A percentile compares a stretch with the other conserved stretches of the same genome.
Evolutionary conservation across 805 yeast species (phyloP).

Genomic region (Kodamaea lidongshanica): DNA sequence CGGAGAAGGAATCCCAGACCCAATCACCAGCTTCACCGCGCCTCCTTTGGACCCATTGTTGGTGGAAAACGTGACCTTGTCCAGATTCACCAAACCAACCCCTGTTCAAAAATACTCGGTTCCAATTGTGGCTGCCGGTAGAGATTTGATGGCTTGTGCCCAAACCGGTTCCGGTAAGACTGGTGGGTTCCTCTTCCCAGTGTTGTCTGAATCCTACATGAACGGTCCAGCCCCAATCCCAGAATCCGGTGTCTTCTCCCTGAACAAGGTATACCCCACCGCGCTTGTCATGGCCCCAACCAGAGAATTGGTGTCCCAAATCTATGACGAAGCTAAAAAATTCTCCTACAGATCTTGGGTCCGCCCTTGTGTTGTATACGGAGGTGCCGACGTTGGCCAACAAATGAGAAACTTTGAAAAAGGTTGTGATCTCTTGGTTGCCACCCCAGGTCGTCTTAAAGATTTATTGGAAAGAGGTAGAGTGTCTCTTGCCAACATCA

Average conservation of each 20-base stretch:
- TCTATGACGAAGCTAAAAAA: constrained; percentile 91
- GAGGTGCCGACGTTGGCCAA: constrained; percentile 91
- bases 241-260: constrained; percentile 45
- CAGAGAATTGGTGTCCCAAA: constrained; percentile 97
- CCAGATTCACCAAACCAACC: constrained; percentile 93
- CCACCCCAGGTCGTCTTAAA: constrained; percentile 98
- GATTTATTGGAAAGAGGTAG: constrained; percentile 94
- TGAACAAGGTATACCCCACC: constrained; percentile 86
- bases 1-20: constrained; percentile 92
- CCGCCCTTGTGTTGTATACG: constrained; percentile 90
- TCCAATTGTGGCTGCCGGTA: constrained; percentile 81
- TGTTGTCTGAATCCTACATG: constrained; percentile 81
- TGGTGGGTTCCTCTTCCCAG: constrained; percentile 99
- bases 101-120: constrained; percentile 94
- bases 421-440: constrained; percentile 95
- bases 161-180: constrained; percentile 99
- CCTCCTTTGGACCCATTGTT: constrained; percentile 88
- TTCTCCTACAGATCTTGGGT: constrained; percentile 98
- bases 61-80: constrained; percentile 78
- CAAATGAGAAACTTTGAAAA: constrained; percentile 85
- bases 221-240: constrained; percentile 72
- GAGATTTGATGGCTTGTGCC: constrained; percentile 96
- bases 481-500: constrained; percentile 82
- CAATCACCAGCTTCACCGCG: constrained; percentile 76
- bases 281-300: constrained; percentile 97